Evolutionary conservation across 345 rosid genomes (phyloP).

Genomic region (Rhodomyrtus tomentosa): DNA sequence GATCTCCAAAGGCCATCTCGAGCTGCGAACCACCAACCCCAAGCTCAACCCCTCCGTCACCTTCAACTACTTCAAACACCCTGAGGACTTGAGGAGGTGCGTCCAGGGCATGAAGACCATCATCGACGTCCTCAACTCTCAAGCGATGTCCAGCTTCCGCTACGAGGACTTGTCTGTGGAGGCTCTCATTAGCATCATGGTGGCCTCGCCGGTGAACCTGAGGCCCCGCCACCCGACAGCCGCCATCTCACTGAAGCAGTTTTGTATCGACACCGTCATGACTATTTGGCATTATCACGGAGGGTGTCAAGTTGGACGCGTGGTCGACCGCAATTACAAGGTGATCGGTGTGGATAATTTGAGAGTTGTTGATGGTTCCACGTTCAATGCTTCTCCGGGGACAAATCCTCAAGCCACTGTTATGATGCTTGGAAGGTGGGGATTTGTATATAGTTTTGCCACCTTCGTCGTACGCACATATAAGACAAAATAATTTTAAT

Average conservation of each 20-base stretch:
- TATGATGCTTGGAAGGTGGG: slow-evolving; percentile 42
- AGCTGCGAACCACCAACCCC: slow-evolving; percentile 34
- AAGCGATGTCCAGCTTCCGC: slow-evolving; percentile 42
- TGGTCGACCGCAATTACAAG: slow-evolving; percentile 18
- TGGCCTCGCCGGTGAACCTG: slow-evolving; percentile 39
- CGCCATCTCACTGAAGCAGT: slow-evolving; percentile 36
- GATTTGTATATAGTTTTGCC: not conserved
- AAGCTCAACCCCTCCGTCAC: slow-evolving; percentile 52
- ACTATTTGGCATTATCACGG: slow-evolving; percentile 43
- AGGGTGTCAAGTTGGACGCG: slow-evolving; percentile 28
- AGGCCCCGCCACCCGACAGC: slow-evolving; percentile 35
- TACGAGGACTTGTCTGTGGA: slow-evolving; percentile 17
- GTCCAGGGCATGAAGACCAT: slow-evolving; percentile 44
- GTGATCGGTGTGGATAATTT: slow-evolving; percentile 18
- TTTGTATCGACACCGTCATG: slow-evolving; percentile 27
- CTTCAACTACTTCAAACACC: slow-evolving; percentile 65
- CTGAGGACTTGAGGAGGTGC: slow-evolving; percentile 47
- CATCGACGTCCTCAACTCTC: slow-evolving; percentile 35
- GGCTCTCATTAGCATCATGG: slow-evolving; percentile 20
- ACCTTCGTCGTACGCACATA: not conserved
- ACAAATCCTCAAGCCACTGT: slow-evolving; percentile 42
- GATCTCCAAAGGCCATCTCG: slow-evolving; percentile 45
- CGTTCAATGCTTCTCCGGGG: slow-evolving; percentile 20
- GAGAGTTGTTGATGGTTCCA: slow-evolving; percentile 28
- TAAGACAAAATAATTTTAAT: not conserved